Evolutionary conservation across 2,329 filamentous ascomycete species (phyloP).

Genomic region (Saccharata proteae): DNA sequence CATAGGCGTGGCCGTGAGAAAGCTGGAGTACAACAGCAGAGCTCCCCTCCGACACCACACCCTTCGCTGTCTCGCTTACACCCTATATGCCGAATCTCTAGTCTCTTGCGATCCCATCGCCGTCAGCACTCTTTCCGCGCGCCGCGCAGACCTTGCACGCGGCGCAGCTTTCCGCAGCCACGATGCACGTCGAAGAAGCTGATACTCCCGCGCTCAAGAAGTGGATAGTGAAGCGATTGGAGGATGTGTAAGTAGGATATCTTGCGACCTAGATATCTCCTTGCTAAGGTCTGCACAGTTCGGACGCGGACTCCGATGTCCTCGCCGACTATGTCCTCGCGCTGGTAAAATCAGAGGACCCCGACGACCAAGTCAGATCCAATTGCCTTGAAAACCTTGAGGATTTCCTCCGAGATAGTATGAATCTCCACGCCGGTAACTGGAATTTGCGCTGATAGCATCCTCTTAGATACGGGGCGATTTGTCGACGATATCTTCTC

Average conservation of each 20-base stretch:
- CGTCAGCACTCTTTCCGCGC: too few species aligned
- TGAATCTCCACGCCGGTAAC: slow-evolving; percentile 11
- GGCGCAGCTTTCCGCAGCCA: slow-evolving; percentile 8
- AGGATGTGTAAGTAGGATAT: slow-evolving; percentile 56
- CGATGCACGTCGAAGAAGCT: slow-evolving; percentile 43
- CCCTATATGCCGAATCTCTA: too few species aligned
- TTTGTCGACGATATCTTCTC: slow-evolving; percentile 64
- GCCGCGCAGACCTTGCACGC: too few species aligned
- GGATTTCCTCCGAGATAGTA: slow-evolving; percentile 62
- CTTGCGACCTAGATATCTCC: too few species aligned
- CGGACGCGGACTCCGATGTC: slow-evolving; percentile 69
- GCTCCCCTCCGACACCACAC: too few species aligned
- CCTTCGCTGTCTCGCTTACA: too few species aligned
- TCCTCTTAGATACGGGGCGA: slow-evolving; percentile 36
- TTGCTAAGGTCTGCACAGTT: slow-evolving; percentile 33
- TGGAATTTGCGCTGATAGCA: neutral
- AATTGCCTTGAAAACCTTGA: slow-evolving; percentile 61
- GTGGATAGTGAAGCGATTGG: slow-evolving; percentile 67
- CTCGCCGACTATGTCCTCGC: slow-evolving; percentile 78
- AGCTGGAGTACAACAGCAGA: too few species aligned
- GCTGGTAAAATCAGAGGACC: slow-evolving; percentile 58
- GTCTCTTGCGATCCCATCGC: too few species aligned
- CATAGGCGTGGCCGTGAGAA: too few species aligned
- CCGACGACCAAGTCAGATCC: slow-evolving; percentile 49
- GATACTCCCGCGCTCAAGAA: slow-evolving; percentile 51